These are phyloP conservation scores for Entamoeba histolytica DNA, from an alignment of 208 protist species.

Conservation along the genomic window DNA sequence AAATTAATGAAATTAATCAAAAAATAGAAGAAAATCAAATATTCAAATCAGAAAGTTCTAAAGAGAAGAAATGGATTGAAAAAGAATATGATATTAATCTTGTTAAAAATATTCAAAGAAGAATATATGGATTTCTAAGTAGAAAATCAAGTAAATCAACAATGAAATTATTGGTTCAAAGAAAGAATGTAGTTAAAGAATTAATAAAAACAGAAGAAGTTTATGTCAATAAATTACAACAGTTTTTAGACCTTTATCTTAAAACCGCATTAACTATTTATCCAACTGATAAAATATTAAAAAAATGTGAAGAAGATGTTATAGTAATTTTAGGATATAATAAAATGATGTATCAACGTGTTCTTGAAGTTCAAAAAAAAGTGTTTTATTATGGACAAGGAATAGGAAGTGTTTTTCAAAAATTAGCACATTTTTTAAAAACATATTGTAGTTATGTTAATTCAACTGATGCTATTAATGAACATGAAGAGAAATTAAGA, in stretches of 20 bases:
- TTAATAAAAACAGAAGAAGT: background rate
- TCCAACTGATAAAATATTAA: background rate
- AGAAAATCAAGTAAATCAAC: background rate
- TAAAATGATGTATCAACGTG: background rate
- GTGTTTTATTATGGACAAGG: background rate
- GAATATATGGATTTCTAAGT: background rate
- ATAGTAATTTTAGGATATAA: background rate
- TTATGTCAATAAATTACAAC: background rate
- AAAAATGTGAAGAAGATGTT: background rate
- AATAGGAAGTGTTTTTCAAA: background rate
- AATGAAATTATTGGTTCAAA: background rate
- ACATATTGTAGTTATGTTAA: background rate
- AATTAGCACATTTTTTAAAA: background rate
- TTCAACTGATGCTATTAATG: background rate
- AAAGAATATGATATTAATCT: too few species aligned
- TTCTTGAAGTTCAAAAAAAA: background rate
- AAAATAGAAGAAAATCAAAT: too few species aligned
- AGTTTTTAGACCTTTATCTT: background rate
- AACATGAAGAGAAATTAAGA: background rate
- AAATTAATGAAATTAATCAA: too few species aligned
- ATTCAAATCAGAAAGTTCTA: too few species aligned
- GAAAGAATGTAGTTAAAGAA: background rate
- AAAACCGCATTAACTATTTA: background rate
- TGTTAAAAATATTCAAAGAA: background rate
- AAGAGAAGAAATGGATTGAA: too few species aligned